Evolutionary conservation across 108 stramenopile species (phyloP).

Genomic region (Skeletonema costatum): DNA sequence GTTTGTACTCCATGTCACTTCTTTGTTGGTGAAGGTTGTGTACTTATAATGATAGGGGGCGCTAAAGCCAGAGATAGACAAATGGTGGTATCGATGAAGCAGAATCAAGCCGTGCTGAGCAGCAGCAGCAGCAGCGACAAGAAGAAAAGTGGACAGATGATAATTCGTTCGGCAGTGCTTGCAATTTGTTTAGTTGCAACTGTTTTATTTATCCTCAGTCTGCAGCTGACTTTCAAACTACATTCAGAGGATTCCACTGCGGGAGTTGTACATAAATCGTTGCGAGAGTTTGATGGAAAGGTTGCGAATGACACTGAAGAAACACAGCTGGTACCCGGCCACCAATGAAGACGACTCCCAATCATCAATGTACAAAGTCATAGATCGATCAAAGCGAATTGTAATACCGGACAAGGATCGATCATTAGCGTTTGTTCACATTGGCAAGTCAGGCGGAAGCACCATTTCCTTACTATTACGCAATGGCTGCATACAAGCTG

Average conservation of each 20-base stretch:
- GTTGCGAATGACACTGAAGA: not conserved
- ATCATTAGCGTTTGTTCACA: slow-evolving; percentile 40
- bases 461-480: slow-evolving; percentile 56
- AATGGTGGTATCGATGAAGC: too few species aligned
- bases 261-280: not conserved
- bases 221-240: not conserved
- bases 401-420: slow-evolving; percentile 8
- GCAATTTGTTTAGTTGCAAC: not conserved
- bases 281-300: not conserved
- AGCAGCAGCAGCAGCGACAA: not conserved
- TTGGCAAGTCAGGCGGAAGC: slow-evolving; percentile 70
- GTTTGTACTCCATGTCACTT: too few species aligned
- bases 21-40: too few species aligned
- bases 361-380: slow-evolving; percentile 2
- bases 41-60: too few species aligned
- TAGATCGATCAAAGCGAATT: slow-evolving; percentile 9
- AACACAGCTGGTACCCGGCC: not conserved
- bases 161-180: not conserved
- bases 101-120: too few species aligned
- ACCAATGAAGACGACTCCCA: not conserved
- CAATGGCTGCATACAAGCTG: slow-evolving; percentile 49
- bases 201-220: not conserved
- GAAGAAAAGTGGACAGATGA: not conserved
- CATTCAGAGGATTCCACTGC: not conserved
- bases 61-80: too few species aligned